Evolutionary conservation across 1,284 basidiomycete species (phyloP).

Genomic region (Ceratobasidium sp.): DNA sequence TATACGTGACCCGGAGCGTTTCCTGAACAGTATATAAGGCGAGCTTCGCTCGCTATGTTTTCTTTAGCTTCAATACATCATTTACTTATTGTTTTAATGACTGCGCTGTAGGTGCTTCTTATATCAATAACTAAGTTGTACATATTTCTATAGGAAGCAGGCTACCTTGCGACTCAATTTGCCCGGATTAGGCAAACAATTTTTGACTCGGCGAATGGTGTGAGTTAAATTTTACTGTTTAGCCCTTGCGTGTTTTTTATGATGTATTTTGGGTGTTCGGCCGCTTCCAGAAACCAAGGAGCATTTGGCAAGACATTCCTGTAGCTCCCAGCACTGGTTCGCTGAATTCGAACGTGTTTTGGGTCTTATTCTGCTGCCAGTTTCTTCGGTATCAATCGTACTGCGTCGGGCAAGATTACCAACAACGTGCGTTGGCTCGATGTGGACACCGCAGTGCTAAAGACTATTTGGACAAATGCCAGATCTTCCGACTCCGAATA

Average conservation of each 20-base stretch:
- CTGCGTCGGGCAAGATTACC: conserved; percentile 53
- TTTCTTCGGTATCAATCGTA: conserved; percentile 64
- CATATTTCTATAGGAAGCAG: too few relatives aligned
- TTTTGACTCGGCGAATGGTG: conserved; percentile 68
- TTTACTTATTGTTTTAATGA: too few relatives aligned
- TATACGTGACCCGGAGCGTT: too few relatives aligned
- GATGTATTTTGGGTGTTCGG: conserved; percentile 65
- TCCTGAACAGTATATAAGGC: too few relatives aligned
- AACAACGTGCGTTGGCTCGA: conserved; percentile 75
- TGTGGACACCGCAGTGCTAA: conserved; percentile 67
- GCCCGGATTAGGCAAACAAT: conserved; percentile 65
- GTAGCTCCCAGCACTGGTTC: too few relatives aligned
- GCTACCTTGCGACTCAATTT: conserved; percentile 63
- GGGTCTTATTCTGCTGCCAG: conserved; percentile 77
- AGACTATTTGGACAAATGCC: conserved; percentile 61
- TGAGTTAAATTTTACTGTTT: conserved; percentile 68
- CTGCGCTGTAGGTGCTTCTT: too few relatives aligned
- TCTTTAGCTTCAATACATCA: too few relatives aligned
- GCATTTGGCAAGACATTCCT: conserved; percentile 73
- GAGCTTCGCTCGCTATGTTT: too few relatives aligned
- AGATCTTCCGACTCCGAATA: conserved; percentile 51
- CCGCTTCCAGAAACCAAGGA: conserved; percentile 63
- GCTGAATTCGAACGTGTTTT: conserved; percentile 50
- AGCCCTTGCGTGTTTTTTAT: too few relatives aligned
- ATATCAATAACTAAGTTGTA: too few relatives aligned